Percentiles rank a stretch among this genome's conserved stretches.
Evolutionary conservation across 805 yeast species (phyloP).

Genomic region (Limtongia smithiae): DNA sequence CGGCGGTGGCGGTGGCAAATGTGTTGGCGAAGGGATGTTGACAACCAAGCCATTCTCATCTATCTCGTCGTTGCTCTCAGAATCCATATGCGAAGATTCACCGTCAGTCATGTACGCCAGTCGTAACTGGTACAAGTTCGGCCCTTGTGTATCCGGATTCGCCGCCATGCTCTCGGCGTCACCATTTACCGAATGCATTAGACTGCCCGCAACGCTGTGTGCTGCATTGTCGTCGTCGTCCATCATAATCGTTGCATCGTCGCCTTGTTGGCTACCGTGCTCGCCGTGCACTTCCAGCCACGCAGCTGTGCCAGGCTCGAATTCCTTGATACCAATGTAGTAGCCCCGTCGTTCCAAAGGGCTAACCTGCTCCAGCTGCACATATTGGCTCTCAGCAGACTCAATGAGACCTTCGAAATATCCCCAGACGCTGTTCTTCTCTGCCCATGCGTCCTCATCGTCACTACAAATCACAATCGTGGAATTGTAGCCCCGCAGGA

Average conservation of each 20-base stretch:
- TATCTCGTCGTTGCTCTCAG: neutral
- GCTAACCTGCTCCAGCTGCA: slow-evolving; percentile 21
- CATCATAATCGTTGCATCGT: too few species aligned
- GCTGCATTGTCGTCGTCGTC: too few species aligned
- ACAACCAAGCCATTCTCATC: neutral
- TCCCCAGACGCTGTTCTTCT: slow-evolving; percentile 14
- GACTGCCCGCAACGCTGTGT: too few species aligned
- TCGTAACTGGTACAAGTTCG: neutral
- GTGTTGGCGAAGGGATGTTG: neutral
- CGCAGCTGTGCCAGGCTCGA: neutral
- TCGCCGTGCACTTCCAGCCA: too few species aligned
- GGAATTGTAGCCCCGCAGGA: slow-evolving; percentile 25
- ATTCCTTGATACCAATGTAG: slow-evolving; percentile 15
- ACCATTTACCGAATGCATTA: too few species aligned
- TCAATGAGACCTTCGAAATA: slow-evolving; percentile 16
- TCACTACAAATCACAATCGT: slow-evolving; percentile 27
- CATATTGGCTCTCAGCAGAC: slow-evolving; percentile 13
- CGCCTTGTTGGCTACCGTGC: too few species aligned
- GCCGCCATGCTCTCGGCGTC: too few species aligned
- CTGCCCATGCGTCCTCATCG: slow-evolving; percentile 15
- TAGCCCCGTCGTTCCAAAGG: slow-evolving; percentile 5
- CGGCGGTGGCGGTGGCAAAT: neutral
- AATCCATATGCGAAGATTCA: too few species aligned
- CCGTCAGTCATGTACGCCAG: neutral
- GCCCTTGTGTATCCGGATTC: too few species aligned